Conservation (phyloP, 352 stramenopile species). For the Phytophthora constricta region DNA sequence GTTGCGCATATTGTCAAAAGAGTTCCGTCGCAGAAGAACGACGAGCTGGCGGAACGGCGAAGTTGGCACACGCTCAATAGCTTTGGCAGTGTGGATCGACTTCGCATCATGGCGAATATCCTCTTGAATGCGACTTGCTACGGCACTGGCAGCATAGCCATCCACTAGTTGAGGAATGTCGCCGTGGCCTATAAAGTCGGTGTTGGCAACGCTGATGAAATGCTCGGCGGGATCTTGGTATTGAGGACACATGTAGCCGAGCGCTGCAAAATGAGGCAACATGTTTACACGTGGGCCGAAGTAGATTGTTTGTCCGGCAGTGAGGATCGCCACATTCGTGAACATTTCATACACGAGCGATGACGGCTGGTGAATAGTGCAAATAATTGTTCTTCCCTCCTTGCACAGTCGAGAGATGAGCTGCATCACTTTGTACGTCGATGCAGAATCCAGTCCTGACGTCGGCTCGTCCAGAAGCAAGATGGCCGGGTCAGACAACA, state of each 20-base stretch:
- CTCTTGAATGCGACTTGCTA: slow-evolving; percentile 8
- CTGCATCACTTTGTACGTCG: slow-evolving; percentile 90
- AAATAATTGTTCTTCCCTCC: slow-evolving; percentile 80
- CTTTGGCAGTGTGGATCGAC: slow-evolving; percentile 12
- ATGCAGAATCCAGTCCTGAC: slow-evolving; percentile 88
- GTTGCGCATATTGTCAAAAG: slow-evolving; percentile 68
- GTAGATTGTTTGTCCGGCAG: slow-evolving; percentile 87
- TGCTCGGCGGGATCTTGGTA: slow-evolving; percentile 72
- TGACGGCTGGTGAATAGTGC: slow-evolving; percentile 88
- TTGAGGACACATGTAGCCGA: slow-evolving; percentile 58
- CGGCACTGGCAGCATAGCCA: slow-evolving; percentile 19
- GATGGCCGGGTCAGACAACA: slow-evolving; percentile 93
- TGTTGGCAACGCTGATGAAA: slow-evolving; percentile 67
- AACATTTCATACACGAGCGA: slow-evolving; percentile 67
- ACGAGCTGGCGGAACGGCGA: slow-evolving; percentile 54
- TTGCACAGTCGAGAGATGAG: slow-evolving; percentile 52
- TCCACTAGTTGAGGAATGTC: slow-evolving; percentile 22
- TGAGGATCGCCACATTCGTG: slow-evolving; percentile 68
- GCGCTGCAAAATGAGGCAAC: slow-evolving; percentile 49
- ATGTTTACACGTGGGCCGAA: slow-evolving; percentile 73
- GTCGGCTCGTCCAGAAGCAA: slow-evolving; percentile 96
- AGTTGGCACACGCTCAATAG: slow-evolving; percentile 33
- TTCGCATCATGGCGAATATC: slow-evolving; percentile 15
- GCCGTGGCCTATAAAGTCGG: slow-evolving; percentile 47
- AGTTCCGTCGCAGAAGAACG: slow-evolving; percentile 63